Base-by-base conservation (phyloP, 1,139 yeast species). In the Yamadazyma friedrichii region DNA sequence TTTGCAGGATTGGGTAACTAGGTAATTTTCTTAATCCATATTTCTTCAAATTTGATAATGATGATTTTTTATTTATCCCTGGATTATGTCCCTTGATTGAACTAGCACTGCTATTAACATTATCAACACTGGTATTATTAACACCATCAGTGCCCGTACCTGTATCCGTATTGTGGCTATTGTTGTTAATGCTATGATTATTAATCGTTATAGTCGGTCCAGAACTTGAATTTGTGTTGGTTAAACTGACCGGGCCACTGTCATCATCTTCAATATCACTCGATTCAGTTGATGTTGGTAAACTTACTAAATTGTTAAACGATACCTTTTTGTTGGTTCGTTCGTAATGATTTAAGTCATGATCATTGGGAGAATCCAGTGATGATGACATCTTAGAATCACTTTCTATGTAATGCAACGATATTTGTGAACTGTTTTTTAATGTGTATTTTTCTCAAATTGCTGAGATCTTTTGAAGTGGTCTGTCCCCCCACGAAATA, bases 1-100 rank as follows among this genome's bases (percentile, higher is more conserved):
- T 47, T 38, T 56, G 46, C 29, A 48, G 45, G 47, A 61, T 53
- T 2, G 58, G 58, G 29, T 48, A 43, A 31, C 50, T 45, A 8
- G 52, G 39, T 10, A 48, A 36, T 35, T 51, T 51, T 31, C 48
- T 48, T 16, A 56, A 49, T 2, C 46, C 40, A 32, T 46, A 38
- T 37, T 47, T 45, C 43, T 47, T 45, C 30, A 44, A 34, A 35
- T 24, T 33, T 2, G 35, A 22, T 8, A 22, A 11, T 11, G 39
- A 36, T 13, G 8, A n/a, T 26, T 31, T 36, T 15, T 25, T 36
- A n/a, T 13, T 17, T 11, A 36, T 29, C 13, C 32, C 34, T 11
- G 16, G 24, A 16, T 24, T 31, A 3, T 20, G n/a, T n/a, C n/a
- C n/a, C n/a, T n/a, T n/a, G n/a, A n/a, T n/a, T n/a, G n/a, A 11